A percentile compares a stretch with the other conserved stretches of the same genome.
These are phyloP conservation scores for Dissophora globulifera DNA, from an alignment of 192 early-diverging fungal genomes.

Conservation along the genomic window DNA sequence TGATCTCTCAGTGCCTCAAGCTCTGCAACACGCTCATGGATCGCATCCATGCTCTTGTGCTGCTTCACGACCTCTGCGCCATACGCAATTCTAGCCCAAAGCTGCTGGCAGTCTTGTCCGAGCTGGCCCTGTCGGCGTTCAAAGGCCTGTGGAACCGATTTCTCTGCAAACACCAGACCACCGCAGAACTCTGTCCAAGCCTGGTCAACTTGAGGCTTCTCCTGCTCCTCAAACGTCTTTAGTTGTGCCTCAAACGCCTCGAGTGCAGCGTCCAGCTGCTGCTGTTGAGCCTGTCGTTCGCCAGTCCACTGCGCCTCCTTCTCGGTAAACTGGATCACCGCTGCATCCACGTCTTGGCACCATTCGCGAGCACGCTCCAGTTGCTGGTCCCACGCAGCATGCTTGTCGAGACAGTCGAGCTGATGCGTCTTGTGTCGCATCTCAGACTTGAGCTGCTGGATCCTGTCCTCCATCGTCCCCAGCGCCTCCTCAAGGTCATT, in stretches of 20 bases:
- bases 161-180: slow-evolving; percentile 25
- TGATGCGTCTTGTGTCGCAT: slow-evolving; percentile 14
- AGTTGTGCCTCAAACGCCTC: slow-evolving; percentile 21
- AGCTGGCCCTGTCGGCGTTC: slow-evolving; percentile 7
- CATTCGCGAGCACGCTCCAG: slow-evolving; percentile 8
- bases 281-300: too few species aligned
- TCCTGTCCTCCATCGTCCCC: slow-evolving; percentile 11
- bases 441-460: slow-evolving; percentile 16
- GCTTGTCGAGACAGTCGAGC: slow-evolving; percentile 22
- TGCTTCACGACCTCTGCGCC: slow-evolving; percentile 29
- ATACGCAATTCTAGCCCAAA: slow-evolving; percentile 17
- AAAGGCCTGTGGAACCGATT: slow-evolving; percentile 10
- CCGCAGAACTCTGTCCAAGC: slow-evolving; percentile 20
- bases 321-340: slow-evolving; percentile 1
- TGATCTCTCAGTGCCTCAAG: slow-evolving; percentile 1
- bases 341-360: slow-evolving; percentile 6
- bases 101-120: not conserved
- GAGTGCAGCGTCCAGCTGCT: slow-evolving; percentile 10
- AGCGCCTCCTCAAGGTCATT: slow-evolving; percentile 11
- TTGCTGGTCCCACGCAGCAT: slow-evolving; percentile 27
- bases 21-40: slow-evolving; percentile 4
- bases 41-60: slow-evolving; percentile 19
- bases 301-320: slow-evolving; percentile 41
- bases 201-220: slow-evolving; percentile 17
- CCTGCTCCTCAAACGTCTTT: slow-evolving; percentile 18